phyloP scores from a whole-genome alignment of 2,329 filamentous ascomycete genomes.

The Coniosporium tulheliwenetii region DNA sequence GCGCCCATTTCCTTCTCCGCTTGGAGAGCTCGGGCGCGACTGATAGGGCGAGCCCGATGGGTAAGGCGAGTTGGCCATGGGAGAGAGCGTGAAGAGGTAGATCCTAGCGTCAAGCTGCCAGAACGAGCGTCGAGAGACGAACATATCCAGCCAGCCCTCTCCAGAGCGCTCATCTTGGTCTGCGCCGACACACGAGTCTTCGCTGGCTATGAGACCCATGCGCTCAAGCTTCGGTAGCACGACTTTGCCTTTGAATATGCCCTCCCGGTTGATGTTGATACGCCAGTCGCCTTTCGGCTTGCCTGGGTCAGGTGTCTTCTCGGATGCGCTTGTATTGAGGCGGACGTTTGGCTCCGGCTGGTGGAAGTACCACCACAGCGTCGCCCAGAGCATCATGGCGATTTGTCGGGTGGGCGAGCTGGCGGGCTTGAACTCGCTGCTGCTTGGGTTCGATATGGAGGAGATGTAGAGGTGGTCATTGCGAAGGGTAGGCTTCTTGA shows the following conservation, averaged over 20 bases:
- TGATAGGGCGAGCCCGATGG: conserved; percentile 33
- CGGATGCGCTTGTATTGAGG: conserved; percentile 46
- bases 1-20: not conserved
- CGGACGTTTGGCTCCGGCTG: conserved; percentile 56
- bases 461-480: conserved; percentile 82
- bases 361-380: conserved; percentile 95
- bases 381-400: conserved; percentile 93
- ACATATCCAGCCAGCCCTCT: conserved; percentile 64
- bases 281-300: conserved; percentile 75
- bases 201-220: conserved; percentile 70
- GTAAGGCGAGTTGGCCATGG: conserved; percentile 33
- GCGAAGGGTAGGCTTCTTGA: conserved; percentile 56
- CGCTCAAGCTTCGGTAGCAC: conserved; percentile 81
- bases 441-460: conserved; percentile 72
- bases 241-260: conserved; percentile 72
- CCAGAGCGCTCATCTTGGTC: conserved; percentile 44
- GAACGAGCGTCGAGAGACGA: conserved; percentile 64
- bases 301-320: conserved; percentile 47
- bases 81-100: conserved; percentile 74
- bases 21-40: conserved; percentile 35
- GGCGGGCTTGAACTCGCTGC: conserved; percentile 62
- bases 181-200: conserved; percentile 60
- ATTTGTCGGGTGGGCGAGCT: conserved; percentile 75
- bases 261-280: conserved; percentile 70
- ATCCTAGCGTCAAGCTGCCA: conserved; percentile 84